Conservation (phyloP, 768 basidiomycete species). For the Macrolepiota albuminosa region DNA sequence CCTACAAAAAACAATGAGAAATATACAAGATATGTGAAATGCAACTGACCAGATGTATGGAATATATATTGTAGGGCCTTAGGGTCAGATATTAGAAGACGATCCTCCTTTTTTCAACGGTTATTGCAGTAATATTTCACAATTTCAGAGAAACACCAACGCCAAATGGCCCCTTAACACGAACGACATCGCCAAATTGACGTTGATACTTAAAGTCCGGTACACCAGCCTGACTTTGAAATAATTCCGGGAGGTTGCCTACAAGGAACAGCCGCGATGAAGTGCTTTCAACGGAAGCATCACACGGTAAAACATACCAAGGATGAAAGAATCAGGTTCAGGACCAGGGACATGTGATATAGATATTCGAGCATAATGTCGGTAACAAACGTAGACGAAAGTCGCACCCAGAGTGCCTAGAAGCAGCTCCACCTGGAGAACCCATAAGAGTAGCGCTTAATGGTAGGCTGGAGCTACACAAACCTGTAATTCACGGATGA, state of each 20-base stretch:
- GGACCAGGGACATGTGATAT: conserved; percentile 46
- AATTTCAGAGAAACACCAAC: conserved; percentile 21
- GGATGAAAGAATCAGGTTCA: conserved; percentile 40
- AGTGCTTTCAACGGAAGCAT: background rate
- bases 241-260: conserved; percentile 48
- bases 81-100: conserved; percentile 49
- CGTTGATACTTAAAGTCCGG: conserved; percentile 50
- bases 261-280: background rate
- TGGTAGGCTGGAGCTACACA: background rate
- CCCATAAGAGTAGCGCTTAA: background rate
- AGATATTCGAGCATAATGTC: conserved; percentile 32
- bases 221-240: conserved; percentile 46
- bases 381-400: conserved; percentile 26
- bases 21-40: background rate
- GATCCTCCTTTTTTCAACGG: conserved; percentile 37
- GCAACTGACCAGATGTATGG: conserved; percentile 40
- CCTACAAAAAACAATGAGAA: conserved; percentile 21
- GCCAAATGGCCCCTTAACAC: conserved; percentile 46
- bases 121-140: background rate
- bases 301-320: conserved; percentile 29
- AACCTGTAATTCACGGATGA: conserved; percentile 1
- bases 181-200: conserved; percentile 45
- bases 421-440: conserved; percentile 8
- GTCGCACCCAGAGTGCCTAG: conserved; percentile 11
- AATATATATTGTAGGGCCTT: conserved; percentile 56